These are phyloP conservation scores for Kalmanozyma brasiliensis DNA, from an alignment of 1,284 basidiomycete genomes.

Conservation along the genomic window DNA sequence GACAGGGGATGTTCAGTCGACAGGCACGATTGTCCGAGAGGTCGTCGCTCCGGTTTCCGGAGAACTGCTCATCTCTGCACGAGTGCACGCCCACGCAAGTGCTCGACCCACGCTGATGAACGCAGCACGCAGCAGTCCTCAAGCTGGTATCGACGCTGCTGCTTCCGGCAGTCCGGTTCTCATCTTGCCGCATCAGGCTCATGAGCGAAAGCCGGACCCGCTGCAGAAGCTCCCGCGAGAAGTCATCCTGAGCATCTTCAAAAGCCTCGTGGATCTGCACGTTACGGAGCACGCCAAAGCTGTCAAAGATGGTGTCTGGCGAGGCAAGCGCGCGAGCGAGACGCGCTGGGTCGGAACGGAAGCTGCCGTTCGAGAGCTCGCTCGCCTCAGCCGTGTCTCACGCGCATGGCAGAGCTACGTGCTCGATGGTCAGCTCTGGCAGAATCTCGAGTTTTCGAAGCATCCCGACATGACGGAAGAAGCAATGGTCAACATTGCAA, in stretches of 20 bases:
- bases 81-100: conserved; percentile 14
- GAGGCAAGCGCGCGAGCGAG: conserved; percentile 27
- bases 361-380: conserved; percentile 40
- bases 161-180: conserved; percentile 17
- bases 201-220: conserved; percentile 16
- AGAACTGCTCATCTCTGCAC: conserved; percentile 43
- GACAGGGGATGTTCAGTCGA: background rate
- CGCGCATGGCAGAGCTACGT: conserved; percentile 81
- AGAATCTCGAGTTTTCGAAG: conserved; percentile 70
- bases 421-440: conserved; percentile 89
- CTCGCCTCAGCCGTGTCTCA: conserved; percentile 75
- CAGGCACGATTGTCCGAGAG: conserved; percentile 17
- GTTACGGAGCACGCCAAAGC: conserved; percentile 20
- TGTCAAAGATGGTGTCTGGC: conserved; percentile 24
- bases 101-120: conserved; percentile 31
- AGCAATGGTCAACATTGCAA: conserved; percentile 38
- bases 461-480: conserved; percentile 68
- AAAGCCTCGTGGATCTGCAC: conserved; percentile 31
- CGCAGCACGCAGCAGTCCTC: conserved; percentile 28
- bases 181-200: conserved; percentile 21
- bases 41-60: conserved; percentile 27
- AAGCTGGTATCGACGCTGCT: conserved; percentile 30
- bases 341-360: conserved; percentile 35
- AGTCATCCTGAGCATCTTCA: conserved; percentile 31
- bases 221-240: conserved; percentile 40